Evolutionary conservation across 2,329 filamentous ascomycete species (phyloP).

Genomic region (Parafenestella ontariensis): DNA sequence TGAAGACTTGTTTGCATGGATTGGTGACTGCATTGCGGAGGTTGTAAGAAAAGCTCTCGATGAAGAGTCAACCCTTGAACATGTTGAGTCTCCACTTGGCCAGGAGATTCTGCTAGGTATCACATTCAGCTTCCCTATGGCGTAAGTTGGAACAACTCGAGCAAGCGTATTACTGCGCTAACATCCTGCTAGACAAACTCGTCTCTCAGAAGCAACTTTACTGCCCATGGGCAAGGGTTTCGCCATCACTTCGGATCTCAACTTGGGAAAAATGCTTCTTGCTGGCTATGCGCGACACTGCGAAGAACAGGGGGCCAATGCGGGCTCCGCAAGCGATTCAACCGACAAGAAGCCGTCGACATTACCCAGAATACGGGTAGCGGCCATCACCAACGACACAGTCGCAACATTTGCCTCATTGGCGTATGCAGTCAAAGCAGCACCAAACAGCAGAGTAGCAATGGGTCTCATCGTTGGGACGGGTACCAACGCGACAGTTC

Average conservation of each 20-base stretch:
- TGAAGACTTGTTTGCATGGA: slow-evolving; percentile 80
- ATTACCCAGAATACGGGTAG: slow-evolving; percentile 72
- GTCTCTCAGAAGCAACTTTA: slow-evolving; percentile 67
- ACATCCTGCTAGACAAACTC: slow-evolving; percentile 57
- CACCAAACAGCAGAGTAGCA: slow-evolving; percentile 67
- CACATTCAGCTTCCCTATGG: slow-evolving; percentile 75
- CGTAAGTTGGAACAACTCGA: slow-evolving; percentile 31
- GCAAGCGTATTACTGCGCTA: slow-evolving; percentile 4
- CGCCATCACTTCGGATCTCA: slow-evolving; percentile 65
- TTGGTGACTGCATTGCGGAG: slow-evolving; percentile 76
- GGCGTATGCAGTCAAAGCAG: slow-evolving; percentile 72
- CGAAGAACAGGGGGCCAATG: slow-evolving; percentile 46
- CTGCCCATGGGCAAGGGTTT: slow-evolving; percentile 77
- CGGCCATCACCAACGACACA: slow-evolving; percentile 81
- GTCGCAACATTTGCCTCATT: slow-evolving; percentile 81
- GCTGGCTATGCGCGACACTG: slow-evolving; percentile 65
- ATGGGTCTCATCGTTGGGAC: slow-evolving; percentile 86
- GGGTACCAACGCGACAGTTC: slow-evolving; percentile 81
- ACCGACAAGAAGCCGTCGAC: slow-evolving; percentile 34
- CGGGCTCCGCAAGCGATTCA: slow-evolving; percentile 11
- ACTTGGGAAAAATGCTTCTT: slow-evolving; percentile 66
- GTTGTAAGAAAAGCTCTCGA: slow-evolving; percentile 68
- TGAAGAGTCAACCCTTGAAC: slow-evolving; percentile 27
- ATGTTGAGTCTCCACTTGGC: slow-evolving; percentile 38
- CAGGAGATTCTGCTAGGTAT: slow-evolving; percentile 68